Evolutionary conservation across 1,139 yeast genomes (phyloP).

Genomic region (Zygosaccharomyces sapae): DNA sequence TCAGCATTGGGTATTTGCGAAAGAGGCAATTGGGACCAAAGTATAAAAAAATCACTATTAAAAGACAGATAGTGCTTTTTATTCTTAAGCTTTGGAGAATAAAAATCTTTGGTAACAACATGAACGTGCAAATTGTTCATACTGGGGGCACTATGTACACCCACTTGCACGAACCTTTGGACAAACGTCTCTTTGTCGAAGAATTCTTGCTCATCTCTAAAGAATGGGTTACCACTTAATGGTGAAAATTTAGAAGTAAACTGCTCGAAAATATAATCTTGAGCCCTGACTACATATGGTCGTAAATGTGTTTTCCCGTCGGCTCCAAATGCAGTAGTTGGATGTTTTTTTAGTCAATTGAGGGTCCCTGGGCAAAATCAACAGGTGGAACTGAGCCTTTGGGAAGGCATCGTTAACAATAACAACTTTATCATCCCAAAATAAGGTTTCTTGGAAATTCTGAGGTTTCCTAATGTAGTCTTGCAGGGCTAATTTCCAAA

Average conservation of each 20-base stretch:
- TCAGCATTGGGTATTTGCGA: slow-evolving; percentile 19
- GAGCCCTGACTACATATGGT: slow-evolving; percentile 45
- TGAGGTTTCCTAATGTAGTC: slow-evolving; percentile 41
- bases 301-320: slow-evolving; percentile 36
- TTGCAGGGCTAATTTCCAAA: slow-evolving; percentile 34
- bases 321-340: slow-evolving; percentile 49
- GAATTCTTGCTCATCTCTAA: slow-evolving; percentile 16
- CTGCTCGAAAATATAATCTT: slow-evolving; percentile 40
- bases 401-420: slow-evolving; percentile 62
- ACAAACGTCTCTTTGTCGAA: slow-evolving; percentile 29
- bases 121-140: slow-evolving; percentile 68
- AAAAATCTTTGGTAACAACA: slow-evolving; percentile 62
- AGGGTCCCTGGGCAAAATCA: slow-evolving; percentile 54
- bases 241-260: slow-evolving; percentile 29
- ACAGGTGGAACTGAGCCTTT: slow-evolving; percentile 57
- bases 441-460: slow-evolving; percentile 35
- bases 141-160: slow-evolving; percentile 72
- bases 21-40: slow-evolving; percentile 44
- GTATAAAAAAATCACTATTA: slow-evolving; percentile 59
- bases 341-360: slow-evolving; percentile 45
- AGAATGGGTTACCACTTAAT: slow-evolving; percentile 10
- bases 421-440: slow-evolving; percentile 49
- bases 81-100: slow-evolving; percentile 52
- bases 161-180: slow-evolving; percentile 47
- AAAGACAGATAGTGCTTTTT: slow-evolving; percentile 71